These are phyloP conservation scores for Aspergillus hortae DNA, from an alignment of 2,329 filamentous ascomycete species.

Conservation along the genomic window DNA sequence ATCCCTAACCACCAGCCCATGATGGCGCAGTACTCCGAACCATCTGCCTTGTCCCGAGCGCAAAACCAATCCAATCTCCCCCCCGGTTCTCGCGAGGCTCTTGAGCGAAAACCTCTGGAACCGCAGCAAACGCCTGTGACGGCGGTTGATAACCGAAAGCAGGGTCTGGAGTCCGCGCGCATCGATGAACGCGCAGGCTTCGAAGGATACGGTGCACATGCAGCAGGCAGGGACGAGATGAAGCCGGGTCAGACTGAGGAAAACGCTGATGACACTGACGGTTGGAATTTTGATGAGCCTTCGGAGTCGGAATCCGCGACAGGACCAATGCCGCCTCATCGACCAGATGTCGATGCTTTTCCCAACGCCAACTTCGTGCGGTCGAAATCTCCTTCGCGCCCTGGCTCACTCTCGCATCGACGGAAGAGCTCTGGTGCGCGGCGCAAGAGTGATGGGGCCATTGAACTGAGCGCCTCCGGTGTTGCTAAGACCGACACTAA, in stretches of 20 bases:
- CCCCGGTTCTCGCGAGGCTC: constrained; percentile 35
- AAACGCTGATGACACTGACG: constrained; percentile 62
- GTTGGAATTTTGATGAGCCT: constrained; percentile 90
- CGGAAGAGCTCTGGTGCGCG: constrained; percentile 77
- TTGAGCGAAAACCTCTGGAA: constrained; percentile 40
- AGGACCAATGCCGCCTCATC: constrained; percentile 51
- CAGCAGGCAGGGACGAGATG: constrained; percentile 44
- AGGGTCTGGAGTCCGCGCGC: constrained; percentile 38
- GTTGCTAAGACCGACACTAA: constrained; percentile 63
- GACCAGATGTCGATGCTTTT: constrained; percentile 85
- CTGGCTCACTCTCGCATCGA: constrained; percentile 64
- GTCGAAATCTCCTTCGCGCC: constrained; percentile 73
- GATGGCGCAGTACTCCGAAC: constrained; percentile 46
- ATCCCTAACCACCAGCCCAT: constrained; percentile 60
- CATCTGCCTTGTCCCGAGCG: constrained; percentile 35
- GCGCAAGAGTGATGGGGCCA: constrained; percentile 58
- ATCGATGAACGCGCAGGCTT: constrained; percentile 56
- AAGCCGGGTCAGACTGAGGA: constrained; percentile 42
- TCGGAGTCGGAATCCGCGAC: constrained; percentile 49
- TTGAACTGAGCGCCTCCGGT: constrained; percentile 54
- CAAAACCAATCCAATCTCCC: constrained; percentile 44
- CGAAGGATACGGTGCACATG: constrained; percentile 55
- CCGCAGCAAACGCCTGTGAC: constrained; percentile 50
- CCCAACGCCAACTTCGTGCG: constrained; percentile 73
- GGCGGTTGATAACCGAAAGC: constrained; percentile 51